These are phyloP conservation scores for Sporobolomyces phaffii DNA, from an alignment of 768 basidiomycete species.

Conservation along the genomic window DNA sequence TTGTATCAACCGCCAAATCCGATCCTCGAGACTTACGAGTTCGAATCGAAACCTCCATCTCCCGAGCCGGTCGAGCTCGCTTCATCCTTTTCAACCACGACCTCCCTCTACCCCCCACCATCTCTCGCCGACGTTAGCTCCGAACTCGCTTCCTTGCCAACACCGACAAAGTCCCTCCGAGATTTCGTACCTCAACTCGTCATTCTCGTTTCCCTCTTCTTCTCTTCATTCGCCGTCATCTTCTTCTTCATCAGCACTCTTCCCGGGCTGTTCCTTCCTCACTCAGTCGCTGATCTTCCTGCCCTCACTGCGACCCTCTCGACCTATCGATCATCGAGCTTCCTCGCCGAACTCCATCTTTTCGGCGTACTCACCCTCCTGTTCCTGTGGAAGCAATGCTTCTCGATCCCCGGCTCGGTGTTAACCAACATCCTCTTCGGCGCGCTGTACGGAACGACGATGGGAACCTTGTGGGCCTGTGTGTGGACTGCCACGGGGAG, in stretches of 20 bases:
- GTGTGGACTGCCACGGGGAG: constrained; percentile 41
- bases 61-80: not conserved
- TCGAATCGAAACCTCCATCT: constrained; percentile 15
- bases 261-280: constrained; percentile 38
- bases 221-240: constrained; percentile 40
- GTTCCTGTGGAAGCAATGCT: constrained; percentile 44
- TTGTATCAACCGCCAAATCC: constrained; percentile 12
- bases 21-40: constrained; percentile 25
- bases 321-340: constrained; percentile 37
- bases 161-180: constrained; percentile 10
- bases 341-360: constrained; percentile 37
- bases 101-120: constrained; percentile 6
- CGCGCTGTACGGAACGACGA: constrained; percentile 40
- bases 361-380: constrained; percentile 38
- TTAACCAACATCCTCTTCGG: constrained; percentile 43
- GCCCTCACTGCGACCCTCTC: constrained; percentile 27
- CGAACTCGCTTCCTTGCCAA: not conserved
- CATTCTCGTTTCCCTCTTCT: constrained; percentile 40
- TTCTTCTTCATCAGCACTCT: constrained; percentile 38
- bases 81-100: not conserved
- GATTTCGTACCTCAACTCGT: constrained; percentile 37
- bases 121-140: not conserved
- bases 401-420: constrained; percentile 41
- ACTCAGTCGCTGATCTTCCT: constrained; percentile 39
- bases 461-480: constrained; percentile 40